These are phyloP conservation scores for Syzygium oleosum DNA, from an alignment of 345 rosid species.

Conservation along the genomic window DNA sequence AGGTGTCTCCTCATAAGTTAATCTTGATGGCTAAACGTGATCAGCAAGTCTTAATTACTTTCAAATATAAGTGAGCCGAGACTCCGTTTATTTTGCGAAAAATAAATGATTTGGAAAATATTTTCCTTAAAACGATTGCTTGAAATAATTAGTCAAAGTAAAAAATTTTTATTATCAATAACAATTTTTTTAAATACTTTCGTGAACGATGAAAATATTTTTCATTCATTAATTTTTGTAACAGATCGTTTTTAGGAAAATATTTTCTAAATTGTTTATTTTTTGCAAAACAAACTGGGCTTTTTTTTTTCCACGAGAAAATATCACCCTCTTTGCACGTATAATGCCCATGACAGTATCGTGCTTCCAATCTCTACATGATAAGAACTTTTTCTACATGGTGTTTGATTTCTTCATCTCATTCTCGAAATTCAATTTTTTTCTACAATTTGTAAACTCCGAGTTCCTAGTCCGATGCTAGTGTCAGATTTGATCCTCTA, in stretches of 20 bases:
- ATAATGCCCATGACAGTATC: background rate
- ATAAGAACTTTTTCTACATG: background rate
- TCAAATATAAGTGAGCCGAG: background rate
- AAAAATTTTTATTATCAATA: background rate
- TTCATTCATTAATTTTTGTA: no score
- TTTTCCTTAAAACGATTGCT: background rate
- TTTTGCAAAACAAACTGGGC: no score
- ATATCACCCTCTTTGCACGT: background rate
- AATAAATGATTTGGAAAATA: background rate
- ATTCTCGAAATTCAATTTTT: background rate
- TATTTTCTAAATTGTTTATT: no score
- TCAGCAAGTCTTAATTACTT: background rate
- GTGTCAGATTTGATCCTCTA: background rate
- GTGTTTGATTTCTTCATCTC: background rate
- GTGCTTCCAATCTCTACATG: background rate
- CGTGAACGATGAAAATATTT: no score
- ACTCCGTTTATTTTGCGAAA: fast-evolving
- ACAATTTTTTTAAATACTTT: no score
- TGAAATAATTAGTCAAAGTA: background rate
- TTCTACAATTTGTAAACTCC: background rate
- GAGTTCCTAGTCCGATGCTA: background rate
- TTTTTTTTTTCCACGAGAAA: no score
- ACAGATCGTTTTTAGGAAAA: no score
- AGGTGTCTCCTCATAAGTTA: background rate
- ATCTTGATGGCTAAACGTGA: background rate